Evolutionary conservation across 2,329 filamentous ascomycete species (phyloP), one percentile per base, ranked within the genome.

Genomic region (Nothopassalora personata): DNA sequence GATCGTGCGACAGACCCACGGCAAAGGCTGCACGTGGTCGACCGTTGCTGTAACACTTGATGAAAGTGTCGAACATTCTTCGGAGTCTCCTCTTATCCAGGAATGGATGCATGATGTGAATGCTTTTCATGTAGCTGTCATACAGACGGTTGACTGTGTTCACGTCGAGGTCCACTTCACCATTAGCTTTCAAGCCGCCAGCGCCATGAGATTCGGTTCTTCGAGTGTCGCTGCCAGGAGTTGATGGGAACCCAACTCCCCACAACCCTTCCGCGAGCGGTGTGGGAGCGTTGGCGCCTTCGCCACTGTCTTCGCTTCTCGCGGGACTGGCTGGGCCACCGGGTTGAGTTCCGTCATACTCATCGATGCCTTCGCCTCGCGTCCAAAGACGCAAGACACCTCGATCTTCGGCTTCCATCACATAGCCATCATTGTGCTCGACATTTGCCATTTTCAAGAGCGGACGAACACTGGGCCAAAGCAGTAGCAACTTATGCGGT

Each of bases 401-500:
- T 30, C 72, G 68, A 45, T 72, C 70, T 61, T 75, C 73, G n/a
- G 68, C 69, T 57, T 71, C 66, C 66, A 72, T 69, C 4, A 73
- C 71, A 59, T 76, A 76, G 46, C 71, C 65, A 45, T 72, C 69
- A 45, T 68, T 66, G 49, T 64, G 57, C 30, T 65, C 60, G 23
- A 71, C 65, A 18, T 66, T 56, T n/a, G 67, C 64, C 36, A 61
- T 58, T 48, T 60, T 50, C n/a, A 73, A 63, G 60, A 75, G 65
- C 64, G 74, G 59, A 67, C 72, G 50, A 61, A 67, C 79, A 66
- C 58, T 74, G 57, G 34, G 90, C 85, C 70, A 97, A 71, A 62
- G 81, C 76, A 70, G 80, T 75, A 97, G 77, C 18, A 97, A 78
- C 62, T 91, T 84, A 53, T 94, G 90, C 1, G 91, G 91, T n/a